These are phyloP conservation scores for Acorus gramineus DNA, from an alignment of 106 monocot species.

Conservation along the genomic window DNA sequence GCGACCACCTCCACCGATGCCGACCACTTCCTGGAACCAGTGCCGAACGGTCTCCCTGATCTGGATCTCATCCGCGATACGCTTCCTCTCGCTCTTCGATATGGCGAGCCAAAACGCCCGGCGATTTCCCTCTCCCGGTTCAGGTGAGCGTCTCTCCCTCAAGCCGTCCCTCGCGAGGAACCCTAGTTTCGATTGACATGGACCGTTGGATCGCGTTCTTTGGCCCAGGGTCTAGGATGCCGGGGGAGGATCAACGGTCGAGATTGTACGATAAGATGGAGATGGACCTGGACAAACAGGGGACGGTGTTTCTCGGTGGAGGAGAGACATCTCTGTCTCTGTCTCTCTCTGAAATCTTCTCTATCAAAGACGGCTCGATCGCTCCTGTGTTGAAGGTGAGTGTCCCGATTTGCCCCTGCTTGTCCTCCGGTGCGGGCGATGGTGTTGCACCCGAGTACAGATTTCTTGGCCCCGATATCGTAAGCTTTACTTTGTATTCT, in stretches of 20 bases:
- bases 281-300: conserved; percentile 67
- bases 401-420: not conserved
- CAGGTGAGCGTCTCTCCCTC: too few species aligned
- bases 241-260: conserved; percentile 34
- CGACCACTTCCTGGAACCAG: not conserved
- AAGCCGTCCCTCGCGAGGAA: too few species aligned
- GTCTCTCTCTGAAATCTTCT: conserved; percentile 65
- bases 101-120: conserved; percentile 7
- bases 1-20: too few species aligned
- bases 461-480: conserved; percentile 62
- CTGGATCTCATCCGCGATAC: conserved; percentile 22
- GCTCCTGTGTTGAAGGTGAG: conserved; percentile 53
- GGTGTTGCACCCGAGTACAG: conserved; percentile 57
- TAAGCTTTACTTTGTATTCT: conserved; percentile 15
- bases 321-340: conserved; percentile 92
- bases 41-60: conserved; percentile 16
- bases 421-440: conserved; percentile 78
- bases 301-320: conserved; percentile 50
- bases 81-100: conserved; percentile 15
- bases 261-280: conserved; percentile 67
- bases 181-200: not conserved
- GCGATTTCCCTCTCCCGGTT: not conserved
- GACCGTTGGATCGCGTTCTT: not conserved
- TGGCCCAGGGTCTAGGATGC: conserved; percentile 4
- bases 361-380: conserved; percentile 40